phyloP scores from a whole-genome alignment of 164 flowering plant genomes.

The Santalum album region DNA sequence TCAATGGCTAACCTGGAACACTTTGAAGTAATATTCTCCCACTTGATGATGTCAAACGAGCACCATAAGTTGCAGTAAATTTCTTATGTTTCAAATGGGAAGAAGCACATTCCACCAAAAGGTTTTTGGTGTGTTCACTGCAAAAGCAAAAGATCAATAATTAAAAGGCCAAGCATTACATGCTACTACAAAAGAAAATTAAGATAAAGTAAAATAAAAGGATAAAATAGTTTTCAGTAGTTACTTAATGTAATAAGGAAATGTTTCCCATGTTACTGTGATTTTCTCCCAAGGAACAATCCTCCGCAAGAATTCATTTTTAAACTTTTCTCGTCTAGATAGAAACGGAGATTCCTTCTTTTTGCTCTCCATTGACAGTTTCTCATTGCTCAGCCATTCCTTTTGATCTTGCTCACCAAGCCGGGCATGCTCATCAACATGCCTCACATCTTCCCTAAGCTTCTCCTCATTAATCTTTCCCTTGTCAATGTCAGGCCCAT shows the following conservation, averaged over 20 bases:
- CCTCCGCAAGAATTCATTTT: conserved; percentile 69
- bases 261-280: conserved; percentile 83
- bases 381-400: conserved; percentile 87
- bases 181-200: background rate
- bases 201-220: background rate
- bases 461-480: conserved; percentile 32
- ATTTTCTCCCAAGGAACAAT: conserved; percentile 92
- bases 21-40: conserved; percentile 94
- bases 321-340: conserved; percentile 61
- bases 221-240: conserved; percentile 4
- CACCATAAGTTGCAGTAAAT: conserved; percentile 53
- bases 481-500: conserved; percentile 37
- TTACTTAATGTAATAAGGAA: conserved; percentile 88
- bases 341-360: conserved; percentile 80
- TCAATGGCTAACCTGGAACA: conserved; percentile 53
- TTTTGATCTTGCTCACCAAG: conserved; percentile 90
- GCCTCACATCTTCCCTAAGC: conserved; percentile 18
- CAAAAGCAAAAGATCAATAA: conserved; percentile 5
- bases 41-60: conserved; percentile 75
- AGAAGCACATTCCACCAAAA: conserved; percentile 81
- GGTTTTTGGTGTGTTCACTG: conserved; percentile 72
- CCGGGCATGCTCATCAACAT: conserved; percentile 60
- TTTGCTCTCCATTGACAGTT: conserved; percentile 60
- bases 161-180: background rate
- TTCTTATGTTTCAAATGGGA: conserved; percentile 72